phyloP scores from a whole-genome alignment of 352 stramenopile genomes.

The Phytopythium montanum region DNA sequence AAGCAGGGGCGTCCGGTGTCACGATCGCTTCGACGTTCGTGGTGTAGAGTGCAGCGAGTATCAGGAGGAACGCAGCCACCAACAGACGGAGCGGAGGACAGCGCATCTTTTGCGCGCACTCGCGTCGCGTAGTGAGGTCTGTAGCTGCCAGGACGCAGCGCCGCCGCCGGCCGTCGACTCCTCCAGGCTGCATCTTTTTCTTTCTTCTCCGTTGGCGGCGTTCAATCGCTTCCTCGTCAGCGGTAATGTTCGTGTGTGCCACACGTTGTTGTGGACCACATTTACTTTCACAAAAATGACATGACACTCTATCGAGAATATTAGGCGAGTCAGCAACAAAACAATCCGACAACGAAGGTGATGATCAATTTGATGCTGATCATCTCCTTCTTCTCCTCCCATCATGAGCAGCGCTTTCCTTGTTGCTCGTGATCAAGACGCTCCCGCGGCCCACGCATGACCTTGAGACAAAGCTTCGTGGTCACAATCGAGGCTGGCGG shows the following conservation, averaged over 20 bases:
- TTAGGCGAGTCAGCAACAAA: not conserved
- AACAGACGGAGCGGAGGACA: not conserved
- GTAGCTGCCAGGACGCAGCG: not conserved
- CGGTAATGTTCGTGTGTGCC: not conserved
- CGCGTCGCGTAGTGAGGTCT: not conserved
- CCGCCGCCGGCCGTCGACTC: not conserved
- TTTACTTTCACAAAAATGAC: not conserved
- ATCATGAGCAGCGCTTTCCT: too few species aligned
- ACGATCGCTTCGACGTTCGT: slow-evolving; percentile 14
- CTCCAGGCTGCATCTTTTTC: not conserved
- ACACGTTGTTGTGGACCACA: not conserved
- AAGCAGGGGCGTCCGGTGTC: slow-evolving; percentile 21
- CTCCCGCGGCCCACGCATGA: too few species aligned
- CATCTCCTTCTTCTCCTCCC: not conserved
- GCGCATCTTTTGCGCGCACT: not conserved
- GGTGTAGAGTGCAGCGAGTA: not conserved
- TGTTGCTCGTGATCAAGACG: too few species aligned
- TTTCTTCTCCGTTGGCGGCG: not conserved
- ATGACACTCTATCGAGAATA: not conserved
- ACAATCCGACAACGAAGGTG: not conserved
- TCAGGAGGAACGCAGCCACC: not conserved
- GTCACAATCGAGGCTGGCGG: too few species aligned
- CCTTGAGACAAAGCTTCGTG: too few species aligned
- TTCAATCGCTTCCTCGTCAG: not conserved
- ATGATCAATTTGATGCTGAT: not conserved